These are phyloP conservation scores for Tuber magnatum DNA, from an alignment of 495 filamentous ascomycete genomes.

Conservation along the genomic window DNA sequence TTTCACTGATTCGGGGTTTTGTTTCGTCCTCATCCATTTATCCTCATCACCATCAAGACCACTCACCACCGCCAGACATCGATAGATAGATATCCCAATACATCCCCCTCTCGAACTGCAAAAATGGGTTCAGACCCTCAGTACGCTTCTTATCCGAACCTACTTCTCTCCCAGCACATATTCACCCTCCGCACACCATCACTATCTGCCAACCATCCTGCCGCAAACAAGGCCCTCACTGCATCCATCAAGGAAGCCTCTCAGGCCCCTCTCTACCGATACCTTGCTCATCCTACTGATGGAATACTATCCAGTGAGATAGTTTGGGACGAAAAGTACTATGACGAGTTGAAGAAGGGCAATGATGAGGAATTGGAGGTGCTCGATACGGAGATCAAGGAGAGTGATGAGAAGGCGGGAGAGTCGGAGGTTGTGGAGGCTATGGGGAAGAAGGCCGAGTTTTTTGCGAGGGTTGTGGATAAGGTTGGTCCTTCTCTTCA, in stretches of 20 bases:
- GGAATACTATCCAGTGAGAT: constrained; percentile 57
- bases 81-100: neutral
- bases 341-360: constrained; percentile 73
- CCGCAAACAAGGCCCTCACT: constrained; percentile 70
- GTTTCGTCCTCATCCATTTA: constrained; percentile 7
- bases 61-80: constrained; percentile 5
- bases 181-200: constrained; percentile 92
- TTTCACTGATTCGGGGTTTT: neutral
- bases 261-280: constrained; percentile 94
- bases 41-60: constrained; percentile 19
- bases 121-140: constrained; percentile 95
- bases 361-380: constrained; percentile 84
- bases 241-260: constrained; percentile 87
- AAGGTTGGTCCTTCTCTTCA: constrained; percentile 57
- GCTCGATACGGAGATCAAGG: constrained; percentile 93
- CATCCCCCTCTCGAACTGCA: constrained; percentile 21
- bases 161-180: constrained; percentile 89
- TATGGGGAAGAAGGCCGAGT: constrained; percentile 87
- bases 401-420: constrained; percentile 87
- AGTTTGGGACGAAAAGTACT: constrained; percentile 83
- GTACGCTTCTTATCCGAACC: constrained; percentile 88
- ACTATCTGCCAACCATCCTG: constrained; percentile 62
- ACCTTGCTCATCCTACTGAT: constrained; percentile 87
- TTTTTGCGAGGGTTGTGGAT: constrained; percentile 87
- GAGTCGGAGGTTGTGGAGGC: constrained; percentile 92